These are phyloP conservation scores for Fusarium citri DNA, from an alignment of 2,329 filamentous ascomycete genomes.

Conservation along the genomic window DNA sequence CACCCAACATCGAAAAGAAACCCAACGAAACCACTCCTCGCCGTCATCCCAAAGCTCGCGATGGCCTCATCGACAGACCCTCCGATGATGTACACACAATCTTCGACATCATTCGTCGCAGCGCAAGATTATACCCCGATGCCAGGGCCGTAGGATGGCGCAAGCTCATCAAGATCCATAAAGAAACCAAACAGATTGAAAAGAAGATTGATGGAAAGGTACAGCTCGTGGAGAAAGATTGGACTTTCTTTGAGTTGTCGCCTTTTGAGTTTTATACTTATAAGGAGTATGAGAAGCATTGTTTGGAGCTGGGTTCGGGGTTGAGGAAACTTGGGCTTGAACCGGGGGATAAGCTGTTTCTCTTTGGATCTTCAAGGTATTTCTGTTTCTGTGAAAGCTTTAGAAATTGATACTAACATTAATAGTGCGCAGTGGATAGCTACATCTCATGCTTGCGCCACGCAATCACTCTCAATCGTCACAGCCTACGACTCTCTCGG, in stretches of 20 bases:
- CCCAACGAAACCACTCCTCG: conserved; percentile 86
- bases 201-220: conserved; percentile 85
- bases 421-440: conserved; percentile 82
- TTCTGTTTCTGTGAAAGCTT: background rate
- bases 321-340: conserved; percentile 78
- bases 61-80: conserved; percentile 74
- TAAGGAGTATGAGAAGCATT: conserved; percentile 78
- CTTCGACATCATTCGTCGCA: conserved; percentile 80
- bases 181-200: conserved; percentile 86
- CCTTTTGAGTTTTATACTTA: conserved; percentile 81
- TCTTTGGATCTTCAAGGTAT: conserved; percentile 84
- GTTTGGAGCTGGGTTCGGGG: conserved; percentile 76
- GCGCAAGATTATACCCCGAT: conserved; percentile 70
- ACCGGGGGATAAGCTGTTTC: conserved; percentile 74
- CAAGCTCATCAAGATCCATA: conserved; percentile 79
- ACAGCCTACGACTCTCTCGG: conserved; percentile 95
- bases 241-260: conserved; percentile 87
- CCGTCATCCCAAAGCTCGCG: conserved; percentile 75
- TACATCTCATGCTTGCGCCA: conserved; percentile 79
- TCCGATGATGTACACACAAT: conserved; percentile 77
- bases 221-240: conserved; percentile 85
- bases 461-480: conserved; percentile 90
- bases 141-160: conserved; percentile 75
- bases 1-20: conserved; percentile 72
- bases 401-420: fast-evolving